Evolutionary conservation across 1,139 yeast species (phyloP), one percentile per base, ranked within the genome.

Genomic region (Pichia sp.): DNA sequence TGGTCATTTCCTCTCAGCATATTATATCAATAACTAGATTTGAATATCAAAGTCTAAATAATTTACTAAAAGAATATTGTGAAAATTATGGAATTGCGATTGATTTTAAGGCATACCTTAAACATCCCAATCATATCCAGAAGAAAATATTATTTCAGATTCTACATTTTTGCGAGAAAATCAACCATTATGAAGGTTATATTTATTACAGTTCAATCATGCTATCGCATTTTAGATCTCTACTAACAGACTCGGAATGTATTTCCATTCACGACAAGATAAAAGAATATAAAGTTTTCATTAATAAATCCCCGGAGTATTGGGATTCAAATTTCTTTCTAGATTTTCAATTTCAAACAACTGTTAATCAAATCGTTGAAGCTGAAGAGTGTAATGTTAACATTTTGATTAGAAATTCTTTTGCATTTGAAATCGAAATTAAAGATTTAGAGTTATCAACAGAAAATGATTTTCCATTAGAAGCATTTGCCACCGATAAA

Each of bases 361-460:
- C 36, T 60, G 64, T 52, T 58, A 65, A 26, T 54, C 66, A 48
- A 16, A 37, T 81, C n/a, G 76, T 82, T 2, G 74, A 72, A 49
- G 80, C 76, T 42, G 87, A 82, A 42, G 62, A 70, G 11, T 72
- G 73, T 30, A 79, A 74, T 51, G 64, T 83, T 29, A 63, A 69
- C 22, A 67, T 87, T 1, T 68, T 71, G 3, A 57, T 92, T 9
- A 92, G 85, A 56, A 92, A 92, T 58, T 96, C 96, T 2, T 87
- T 80, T 64, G 76, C 78, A 10, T 87, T 87, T 61, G 87, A 82
- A 41, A 64, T 90, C 10, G 82, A 79, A 38, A 66, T 92, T 4
- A 68, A 69, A 30, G 78, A 78, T 40, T 60, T 87, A 3, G 61
- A 65, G 35, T 63, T 82, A 3, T 67, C 66, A 0, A 61, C 75